Evolutionary conservation across 805 yeast genomes (phyloP).

Genomic region (Zygosaccharomyces lentus): DNA sequence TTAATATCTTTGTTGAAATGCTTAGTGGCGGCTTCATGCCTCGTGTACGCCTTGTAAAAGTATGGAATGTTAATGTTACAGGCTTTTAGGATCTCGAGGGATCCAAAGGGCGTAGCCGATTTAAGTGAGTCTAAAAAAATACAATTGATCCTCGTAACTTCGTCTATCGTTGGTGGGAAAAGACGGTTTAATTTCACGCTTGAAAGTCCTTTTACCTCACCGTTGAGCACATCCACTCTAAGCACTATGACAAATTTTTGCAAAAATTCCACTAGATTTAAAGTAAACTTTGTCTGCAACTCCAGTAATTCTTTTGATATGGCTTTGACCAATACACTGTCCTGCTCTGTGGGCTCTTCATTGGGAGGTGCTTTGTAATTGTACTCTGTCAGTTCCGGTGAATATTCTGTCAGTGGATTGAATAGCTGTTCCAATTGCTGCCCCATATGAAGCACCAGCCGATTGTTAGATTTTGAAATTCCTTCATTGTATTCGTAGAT

Average conservation of each 20-base stretch:
- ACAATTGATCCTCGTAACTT: conserved; percentile 84
- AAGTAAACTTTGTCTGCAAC: conserved; percentile 72
- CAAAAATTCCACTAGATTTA: conserved; percentile 64
- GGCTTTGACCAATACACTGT: conserved; percentile 38
- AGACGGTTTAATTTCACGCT: conserved; percentile 66
- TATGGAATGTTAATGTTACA: conserved; percentile 82
- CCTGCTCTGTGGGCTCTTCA: conserved; percentile 15
- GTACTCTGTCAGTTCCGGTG: conserved; percentile 80
- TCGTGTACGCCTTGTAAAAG: conserved; percentile 85
- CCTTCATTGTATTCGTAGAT: conserved; percentile 55
- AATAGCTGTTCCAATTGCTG: conserved; percentile 83
- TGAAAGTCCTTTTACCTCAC: conserved; percentile 48
- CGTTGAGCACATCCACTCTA: conserved; percentile 61
- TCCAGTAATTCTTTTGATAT: conserved; percentile 63
- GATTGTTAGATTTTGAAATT: conserved; percentile 64
- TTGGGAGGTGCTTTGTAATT: conserved; percentile 58
- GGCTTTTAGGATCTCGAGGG: conserved; percentile 71
- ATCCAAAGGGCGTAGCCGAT: conserved; percentile 63
- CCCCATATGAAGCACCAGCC: conserved; percentile 71
- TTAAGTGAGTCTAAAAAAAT: conserved; percentile 72
- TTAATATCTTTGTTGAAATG: conserved; percentile 49
- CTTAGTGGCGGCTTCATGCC: conserved; percentile 90
- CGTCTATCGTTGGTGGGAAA: conserved; percentile 95
- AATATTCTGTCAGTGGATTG: conserved; percentile 85
- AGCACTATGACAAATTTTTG: conserved; percentile 78